These are phyloP conservation scores for Vicia faba DNA, from an alignment of 306 rosid species.

Conservation along the genomic window DNA sequence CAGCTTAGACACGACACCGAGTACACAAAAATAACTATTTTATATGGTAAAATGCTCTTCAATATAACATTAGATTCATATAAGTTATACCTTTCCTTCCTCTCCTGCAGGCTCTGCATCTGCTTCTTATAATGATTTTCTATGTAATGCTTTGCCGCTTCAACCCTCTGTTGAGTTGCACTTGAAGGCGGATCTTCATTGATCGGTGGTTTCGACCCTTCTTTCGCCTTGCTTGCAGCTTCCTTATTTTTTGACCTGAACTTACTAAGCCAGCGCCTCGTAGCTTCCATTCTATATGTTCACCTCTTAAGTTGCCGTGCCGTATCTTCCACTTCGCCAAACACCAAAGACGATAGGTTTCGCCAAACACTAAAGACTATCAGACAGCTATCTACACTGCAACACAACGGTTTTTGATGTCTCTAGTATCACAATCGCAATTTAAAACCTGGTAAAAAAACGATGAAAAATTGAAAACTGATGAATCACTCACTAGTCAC, in stretches of 20 bases:
- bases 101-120: constrained; percentile 78
- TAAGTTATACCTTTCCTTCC: constrained; percentile 77
- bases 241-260: constrained; percentile 63
- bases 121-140: constrained; percentile 86
- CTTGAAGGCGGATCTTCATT: constrained; percentile 66
- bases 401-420: neutral
- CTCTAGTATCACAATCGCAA: neutral
- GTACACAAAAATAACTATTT: constrained; percentile 2
- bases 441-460: neutral
- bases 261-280: constrained; percentile 68
- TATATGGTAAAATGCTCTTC: neutral
- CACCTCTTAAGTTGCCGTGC: constrained; percentile 13
- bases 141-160: constrained; percentile 84
- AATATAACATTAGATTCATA: constrained; percentile 4
- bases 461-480: constrained; percentile 21
- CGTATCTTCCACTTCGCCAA: constrained; percentile 38
- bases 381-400: neutral
- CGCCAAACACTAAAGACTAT: constrained; percentile 31
- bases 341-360: constrained; percentile 32
- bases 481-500: constrained; percentile 8
- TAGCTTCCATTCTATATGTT: constrained; percentile 56
- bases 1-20: constrained; percentile 6
- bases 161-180: constrained; percentile 70
- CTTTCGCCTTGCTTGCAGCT: constrained; percentile 56
- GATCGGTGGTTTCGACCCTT: constrained; percentile 53